Percentiles rank a stretch among this genome's conserved stretches.
These are phyloP conservation scores for Nymphaea colorata DNA, from an alignment of 164 flowering plant species.

Conservation along the genomic window DNA sequence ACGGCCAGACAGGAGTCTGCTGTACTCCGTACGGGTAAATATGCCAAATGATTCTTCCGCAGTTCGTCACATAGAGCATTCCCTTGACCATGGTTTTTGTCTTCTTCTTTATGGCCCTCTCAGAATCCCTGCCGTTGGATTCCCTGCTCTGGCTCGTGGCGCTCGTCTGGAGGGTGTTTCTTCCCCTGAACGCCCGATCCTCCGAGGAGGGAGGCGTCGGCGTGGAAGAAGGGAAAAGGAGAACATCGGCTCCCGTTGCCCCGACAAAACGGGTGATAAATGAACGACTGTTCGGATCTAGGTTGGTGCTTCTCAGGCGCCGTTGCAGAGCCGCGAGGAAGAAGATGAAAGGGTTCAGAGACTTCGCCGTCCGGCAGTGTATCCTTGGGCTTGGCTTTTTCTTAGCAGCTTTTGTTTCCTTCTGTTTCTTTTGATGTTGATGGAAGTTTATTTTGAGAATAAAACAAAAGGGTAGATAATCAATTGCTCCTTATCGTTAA, in stretches of 20 bases:
- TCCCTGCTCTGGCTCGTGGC: constrained; percentile 99
- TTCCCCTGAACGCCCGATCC: constrained; percentile 19
- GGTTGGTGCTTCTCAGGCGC: constrained; percentile 24
- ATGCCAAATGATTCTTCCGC: background rate
- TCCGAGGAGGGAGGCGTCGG: constrained; percentile 12
- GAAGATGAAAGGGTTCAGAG: constrained; percentile 32
- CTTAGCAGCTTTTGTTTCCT: no score
- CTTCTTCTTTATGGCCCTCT: constrained; percentile 4
- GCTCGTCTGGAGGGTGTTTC: constrained; percentile 52
- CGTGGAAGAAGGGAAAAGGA: background rate
- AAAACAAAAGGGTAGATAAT: no score
- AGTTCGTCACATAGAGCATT: background rate
- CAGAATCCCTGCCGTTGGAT: constrained; percentile 99
- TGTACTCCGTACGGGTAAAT: constrained; percentile 95
- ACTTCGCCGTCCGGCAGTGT: no score
- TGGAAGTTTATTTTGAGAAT: no score
- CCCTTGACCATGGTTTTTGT: background rate
- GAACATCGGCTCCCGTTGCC: background rate
- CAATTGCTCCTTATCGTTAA: no score
- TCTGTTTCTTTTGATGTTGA: no score
- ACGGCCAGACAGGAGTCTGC: constrained; percentile 99
- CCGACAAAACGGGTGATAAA: background rate
- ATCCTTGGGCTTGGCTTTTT: no score
- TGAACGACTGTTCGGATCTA: constrained; percentile 1
- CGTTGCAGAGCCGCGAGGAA: constrained; percentile 56